Conservation (phyloP, 2,329 filamentous ascomycete genomes). For the Epichloe sibirici region DNA sequence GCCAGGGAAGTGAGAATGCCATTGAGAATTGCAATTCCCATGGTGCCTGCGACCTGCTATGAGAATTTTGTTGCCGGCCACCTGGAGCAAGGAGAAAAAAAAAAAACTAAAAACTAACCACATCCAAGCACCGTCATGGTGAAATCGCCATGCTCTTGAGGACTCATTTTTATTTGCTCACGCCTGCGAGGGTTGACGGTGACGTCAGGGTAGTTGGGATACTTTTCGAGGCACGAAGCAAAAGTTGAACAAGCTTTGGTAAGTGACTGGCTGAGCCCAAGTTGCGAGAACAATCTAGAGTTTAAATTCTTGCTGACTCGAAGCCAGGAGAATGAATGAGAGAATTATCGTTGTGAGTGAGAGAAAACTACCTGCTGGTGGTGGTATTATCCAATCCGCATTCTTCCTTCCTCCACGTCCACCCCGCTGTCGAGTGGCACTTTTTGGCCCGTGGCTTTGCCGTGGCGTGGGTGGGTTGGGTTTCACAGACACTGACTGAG, state of each 20-base stretch:
- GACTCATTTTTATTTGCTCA: conserved; percentile 3
- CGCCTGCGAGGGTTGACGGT: background rate
- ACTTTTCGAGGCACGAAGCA: background rate
- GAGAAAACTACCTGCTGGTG: too few relatives aligned
- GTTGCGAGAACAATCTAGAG: background rate
- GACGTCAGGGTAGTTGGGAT: background rate
- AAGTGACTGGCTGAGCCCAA: background rate
- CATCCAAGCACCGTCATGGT: conserved; percentile 75
- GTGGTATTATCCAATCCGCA: too few relatives aligned
- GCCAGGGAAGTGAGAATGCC: conserved; percentile 64
- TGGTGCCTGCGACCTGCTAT: conserved; percentile 45
- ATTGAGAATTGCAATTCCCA: conserved; percentile 74
- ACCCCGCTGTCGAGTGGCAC: too few relatives aligned
- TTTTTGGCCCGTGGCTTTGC: background rate
- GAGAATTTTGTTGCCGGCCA: background rate
- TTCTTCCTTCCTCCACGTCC: too few relatives aligned
- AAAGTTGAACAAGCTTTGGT: background rate
- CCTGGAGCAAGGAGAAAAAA: background rate
- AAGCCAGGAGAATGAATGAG: background rate
- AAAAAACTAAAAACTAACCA: conserved; percentile 38
- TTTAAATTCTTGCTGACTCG: background rate
- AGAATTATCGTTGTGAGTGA: background rate
- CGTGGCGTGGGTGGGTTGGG: background rate
- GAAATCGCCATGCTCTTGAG: conserved; percentile 35
- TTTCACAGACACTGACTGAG: too few relatives aligned